phyloP scores from a whole-genome alignment of 306 rosid genomes.

The Sphenostylis stenocarpa region DNA sequence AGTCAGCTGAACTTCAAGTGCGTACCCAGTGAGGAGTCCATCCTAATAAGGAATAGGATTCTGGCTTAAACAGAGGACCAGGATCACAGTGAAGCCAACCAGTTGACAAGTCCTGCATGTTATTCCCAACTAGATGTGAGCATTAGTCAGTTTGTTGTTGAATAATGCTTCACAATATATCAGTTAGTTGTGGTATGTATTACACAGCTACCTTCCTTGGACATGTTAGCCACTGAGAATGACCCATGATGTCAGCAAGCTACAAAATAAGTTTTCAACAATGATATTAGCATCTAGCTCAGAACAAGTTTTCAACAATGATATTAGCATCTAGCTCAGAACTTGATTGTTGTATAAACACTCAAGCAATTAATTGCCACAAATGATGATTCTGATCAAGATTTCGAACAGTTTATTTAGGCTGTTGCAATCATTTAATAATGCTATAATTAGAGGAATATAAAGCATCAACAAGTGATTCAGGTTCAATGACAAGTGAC shows the following conservation, averaged over 20 bases:
- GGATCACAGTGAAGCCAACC: constrained; percentile 98
- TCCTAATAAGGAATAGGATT: constrained; percentile 56
- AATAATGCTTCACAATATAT: constrained; percentile 18
- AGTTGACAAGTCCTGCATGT: constrained; percentile 85
- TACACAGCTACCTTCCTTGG: constrained; percentile 80
- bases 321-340: constrained; percentile 26
- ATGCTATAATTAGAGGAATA: not conserved
- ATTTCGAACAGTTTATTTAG: constrained; percentile 18
- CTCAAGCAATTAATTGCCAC: constrained; percentile 20
- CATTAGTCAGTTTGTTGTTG: constrained; percentile 24
- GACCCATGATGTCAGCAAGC: constrained; percentile 95
- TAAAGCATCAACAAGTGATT: constrained; percentile 13
- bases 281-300: constrained; percentile 26
- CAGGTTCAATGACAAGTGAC: constrained; percentile 10
- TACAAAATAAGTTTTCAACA: constrained; percentile 50
- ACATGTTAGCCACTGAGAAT: constrained; percentile 85
- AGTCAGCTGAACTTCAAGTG: constrained; percentile 25
- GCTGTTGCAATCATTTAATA: constrained; percentile 21
- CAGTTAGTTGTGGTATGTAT: constrained; percentile 12
- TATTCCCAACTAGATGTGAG: constrained; percentile 27
- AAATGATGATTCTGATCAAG: not conserved
- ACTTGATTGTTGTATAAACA: constrained; percentile 1
- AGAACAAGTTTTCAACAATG: constrained; percentile 32
- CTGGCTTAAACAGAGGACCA: constrained; percentile 86
- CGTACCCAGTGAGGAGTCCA: constrained; percentile 83